A percentile compares a stretch with the other conserved stretches of the same genome.
Conservation (phyloP, 2,329 filamentous ascomycete species). For the Coniochaeta ligniaria region DNA sequence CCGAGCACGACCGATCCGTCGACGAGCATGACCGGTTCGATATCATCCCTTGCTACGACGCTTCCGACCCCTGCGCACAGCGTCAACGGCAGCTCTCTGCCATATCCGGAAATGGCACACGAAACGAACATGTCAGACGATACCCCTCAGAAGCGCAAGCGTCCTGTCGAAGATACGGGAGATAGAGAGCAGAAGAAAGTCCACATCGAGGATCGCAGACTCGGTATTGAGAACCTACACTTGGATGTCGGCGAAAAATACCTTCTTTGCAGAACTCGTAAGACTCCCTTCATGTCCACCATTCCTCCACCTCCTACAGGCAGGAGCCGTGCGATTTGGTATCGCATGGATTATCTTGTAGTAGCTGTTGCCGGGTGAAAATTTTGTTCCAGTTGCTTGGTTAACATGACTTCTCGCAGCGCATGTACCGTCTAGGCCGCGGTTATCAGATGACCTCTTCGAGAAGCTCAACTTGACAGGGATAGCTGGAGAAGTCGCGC, state of each 20-base stretch:
- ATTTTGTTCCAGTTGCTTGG: conserved; percentile 10
- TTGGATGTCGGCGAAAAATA: conserved; percentile 61
- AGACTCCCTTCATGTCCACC: conserved; percentile 41
- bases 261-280: conserved; percentile 60
- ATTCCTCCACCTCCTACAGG: not conserved
- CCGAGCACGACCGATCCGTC: conserved; percentile 45
- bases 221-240: conserved; percentile 58
- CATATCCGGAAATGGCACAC: conserved; percentile 29
- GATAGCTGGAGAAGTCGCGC: conserved; percentile 54
- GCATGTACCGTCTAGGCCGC: conserved; percentile 39
- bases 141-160: conserved; percentile 56
- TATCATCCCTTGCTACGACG: conserved; percentile 42
- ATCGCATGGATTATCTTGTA: conserved; percentile 6
- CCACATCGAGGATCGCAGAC: conserved; percentile 52
- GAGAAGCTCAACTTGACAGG: conserved; percentile 47
- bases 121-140: conserved; percentile 41
- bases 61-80: conserved; percentile 58
- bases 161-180: conserved; percentile 46
- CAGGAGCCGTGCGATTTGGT: conserved; percentile 9
- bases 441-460: conserved; percentile 50
- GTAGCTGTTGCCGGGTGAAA: conserved; percentile 3
- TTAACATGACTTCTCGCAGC: conserved; percentile 29
- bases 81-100: conserved; percentile 48
- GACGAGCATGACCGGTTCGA: conserved; percentile 43
- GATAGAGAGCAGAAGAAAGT: conserved; percentile 54